Evolutionary conservation across 257 asterid species (phyloP).

Genomic region (Solanum bulbocastanum): DNA sequence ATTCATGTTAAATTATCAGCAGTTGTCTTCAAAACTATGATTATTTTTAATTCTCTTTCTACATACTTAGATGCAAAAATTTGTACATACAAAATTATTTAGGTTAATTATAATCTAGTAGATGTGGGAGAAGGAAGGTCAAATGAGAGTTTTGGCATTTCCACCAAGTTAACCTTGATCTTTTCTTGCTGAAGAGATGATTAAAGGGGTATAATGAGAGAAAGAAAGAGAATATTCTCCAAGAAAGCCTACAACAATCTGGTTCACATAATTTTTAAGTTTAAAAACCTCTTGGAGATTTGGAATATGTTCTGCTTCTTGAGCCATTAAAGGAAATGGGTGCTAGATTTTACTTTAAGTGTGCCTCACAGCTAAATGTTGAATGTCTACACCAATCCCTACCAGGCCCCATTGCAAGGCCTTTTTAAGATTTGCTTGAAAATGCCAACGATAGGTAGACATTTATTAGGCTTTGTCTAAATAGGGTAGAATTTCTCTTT

Average conservation of each 20-base stretch:
- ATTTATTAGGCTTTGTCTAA: background rate
- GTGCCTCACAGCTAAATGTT: background rate
- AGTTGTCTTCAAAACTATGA: background rate
- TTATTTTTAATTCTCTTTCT: background rate
- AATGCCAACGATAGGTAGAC: background rate
- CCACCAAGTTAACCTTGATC: background rate
- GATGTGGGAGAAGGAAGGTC: background rate
- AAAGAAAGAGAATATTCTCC: background rate
- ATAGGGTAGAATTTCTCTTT: background rate
- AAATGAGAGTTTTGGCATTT: background rate
- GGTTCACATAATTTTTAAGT: background rate
- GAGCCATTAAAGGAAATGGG: background rate
- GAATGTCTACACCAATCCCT: background rate
- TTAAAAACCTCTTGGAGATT: background rate
- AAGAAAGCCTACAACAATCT: background rate
- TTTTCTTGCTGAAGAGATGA: background rate
- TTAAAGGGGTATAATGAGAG: background rate
- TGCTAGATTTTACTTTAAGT: background rate
- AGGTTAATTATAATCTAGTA: background rate
- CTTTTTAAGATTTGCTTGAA: background rate
- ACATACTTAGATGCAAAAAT: background rate
- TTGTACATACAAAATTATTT: background rate
- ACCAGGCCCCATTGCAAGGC: background rate
- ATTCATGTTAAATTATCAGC: background rate
- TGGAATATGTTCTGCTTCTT: background rate